Conservation (phyloP, 2,329 filamentous ascomycete genomes). For the Neoarthrinium moseri region DNA sequence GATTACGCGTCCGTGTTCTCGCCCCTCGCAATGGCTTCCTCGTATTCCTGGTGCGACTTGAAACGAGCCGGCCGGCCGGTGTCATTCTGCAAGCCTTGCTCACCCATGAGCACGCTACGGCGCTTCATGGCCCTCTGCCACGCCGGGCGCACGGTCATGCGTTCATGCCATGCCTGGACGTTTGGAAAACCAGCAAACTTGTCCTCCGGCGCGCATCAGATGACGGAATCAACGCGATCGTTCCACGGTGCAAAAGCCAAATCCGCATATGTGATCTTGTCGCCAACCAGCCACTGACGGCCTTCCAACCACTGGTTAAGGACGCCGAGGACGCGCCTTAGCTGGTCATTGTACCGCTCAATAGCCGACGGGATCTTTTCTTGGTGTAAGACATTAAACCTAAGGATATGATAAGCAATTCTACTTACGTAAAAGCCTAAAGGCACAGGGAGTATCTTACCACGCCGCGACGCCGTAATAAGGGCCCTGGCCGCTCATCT, state of each 20-base stretch:
- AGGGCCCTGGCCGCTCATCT: conserved; percentile 40
- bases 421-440: too few species aligned
- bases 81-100: conserved; percentile 17
- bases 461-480: conserved; percentile 38
- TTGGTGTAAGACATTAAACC: conserved; percentile 28
- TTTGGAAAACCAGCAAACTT: conserved; percentile 15
- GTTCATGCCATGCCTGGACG: conserved; percentile 18
- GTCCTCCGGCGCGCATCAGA: not conserved
- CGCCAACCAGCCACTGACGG: conserved; percentile 20
- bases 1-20: too few species aligned
- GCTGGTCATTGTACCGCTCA: conserved; percentile 25
- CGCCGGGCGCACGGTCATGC: conserved; percentile 13
- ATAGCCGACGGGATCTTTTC: conserved; percentile 28
- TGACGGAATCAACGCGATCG: not conserved
- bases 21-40: too few species aligned
- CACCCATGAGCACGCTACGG: conserved; percentile 13
- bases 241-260: conserved; percentile 19
- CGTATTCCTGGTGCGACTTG: too few species aligned
- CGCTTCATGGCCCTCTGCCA: conserved; percentile 16
- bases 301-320: conserved; percentile 11
- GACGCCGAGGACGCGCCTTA: conserved; percentile 14
- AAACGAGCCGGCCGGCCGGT: too few species aligned
- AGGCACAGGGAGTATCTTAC: too few species aligned
- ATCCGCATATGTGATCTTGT: conserved; percentile 20
- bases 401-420: too few species aligned